Conservation (phyloP, 345 rosid genomes). For the Eucalyptus urophylla region DNA sequence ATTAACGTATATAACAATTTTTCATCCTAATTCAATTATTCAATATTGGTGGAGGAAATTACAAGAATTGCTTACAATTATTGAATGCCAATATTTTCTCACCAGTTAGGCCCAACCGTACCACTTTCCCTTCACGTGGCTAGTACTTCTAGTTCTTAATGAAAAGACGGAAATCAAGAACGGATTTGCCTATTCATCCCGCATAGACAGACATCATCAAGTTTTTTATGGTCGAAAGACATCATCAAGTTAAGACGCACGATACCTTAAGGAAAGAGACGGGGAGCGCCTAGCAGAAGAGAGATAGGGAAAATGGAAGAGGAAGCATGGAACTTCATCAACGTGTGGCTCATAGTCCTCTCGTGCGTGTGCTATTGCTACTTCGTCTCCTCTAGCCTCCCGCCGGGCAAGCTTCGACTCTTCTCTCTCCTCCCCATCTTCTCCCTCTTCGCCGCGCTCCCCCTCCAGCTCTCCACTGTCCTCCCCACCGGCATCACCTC, state of each 20-base stretch:
- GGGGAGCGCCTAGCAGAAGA: background rate
- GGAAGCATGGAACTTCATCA: background rate
- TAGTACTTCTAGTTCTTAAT: background rate
- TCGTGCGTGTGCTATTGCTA: too few species aligned
- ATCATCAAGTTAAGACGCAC: background rate
- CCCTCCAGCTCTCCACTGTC: slow-evolving; percentile 2
- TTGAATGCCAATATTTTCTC: background rate
- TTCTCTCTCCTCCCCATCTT: slow-evolving; percentile 23
- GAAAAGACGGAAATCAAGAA: background rate
- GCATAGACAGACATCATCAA: background rate
- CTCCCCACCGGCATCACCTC: background rate
- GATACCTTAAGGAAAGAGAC: background rate
- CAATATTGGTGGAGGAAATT: background rate
- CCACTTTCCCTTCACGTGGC: background rate
- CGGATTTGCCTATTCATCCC: background rate
- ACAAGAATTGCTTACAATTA: background rate
- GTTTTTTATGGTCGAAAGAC: background rate
- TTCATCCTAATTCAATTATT: background rate
- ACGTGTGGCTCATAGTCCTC: too few species aligned
- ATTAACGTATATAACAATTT: background rate
- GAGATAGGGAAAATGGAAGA: background rate
- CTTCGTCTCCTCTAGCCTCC: too few species aligned
- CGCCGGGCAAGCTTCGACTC: background rate
- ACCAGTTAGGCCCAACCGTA: background rate
- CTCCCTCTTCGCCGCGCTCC: slow-evolving; percentile 21